Percentiles rank a stretch among this genome's conserved stretches.
These are phyloP conservation scores for Fulvia fulva DNA, from an alignment of 2,329 filamentous ascomycete genomes.

Conservation along the genomic window DNA sequence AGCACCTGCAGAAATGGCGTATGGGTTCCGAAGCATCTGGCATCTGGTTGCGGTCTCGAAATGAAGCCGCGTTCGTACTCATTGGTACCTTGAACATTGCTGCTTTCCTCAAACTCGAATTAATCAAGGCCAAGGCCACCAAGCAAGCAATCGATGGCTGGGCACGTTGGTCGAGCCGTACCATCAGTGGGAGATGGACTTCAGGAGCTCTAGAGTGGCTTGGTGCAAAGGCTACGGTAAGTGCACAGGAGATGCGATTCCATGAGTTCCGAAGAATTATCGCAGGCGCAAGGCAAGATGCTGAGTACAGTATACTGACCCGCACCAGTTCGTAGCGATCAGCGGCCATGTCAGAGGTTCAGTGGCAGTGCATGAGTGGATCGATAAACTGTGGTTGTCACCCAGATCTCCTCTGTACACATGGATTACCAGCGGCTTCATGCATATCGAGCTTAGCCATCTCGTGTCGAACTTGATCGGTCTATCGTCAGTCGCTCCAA, in stretches of 20 bases:
- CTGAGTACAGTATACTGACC: no score
- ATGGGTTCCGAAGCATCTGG: neutral
- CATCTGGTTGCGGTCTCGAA: neutral
- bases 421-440: constrained; percentile 12
- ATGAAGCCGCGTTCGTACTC: neutral
- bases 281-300: no score
- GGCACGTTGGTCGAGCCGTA: neutral
- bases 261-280: no score
- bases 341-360: neutral
- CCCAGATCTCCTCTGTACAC: constrained; percentile 3
- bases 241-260: neutral
- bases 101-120: neutral
- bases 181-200: neutral
- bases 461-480: constrained; percentile 7
- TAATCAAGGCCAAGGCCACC: neutral
- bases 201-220: neutral
- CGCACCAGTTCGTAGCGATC: neutral
- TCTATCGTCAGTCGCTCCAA: neutral
- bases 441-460: constrained; percentile 7
- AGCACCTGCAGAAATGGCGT: neutral
- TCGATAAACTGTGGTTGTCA: neutral
- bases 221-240: neutral
- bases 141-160: neutral
- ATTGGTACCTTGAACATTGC: constrained; percentile 10
- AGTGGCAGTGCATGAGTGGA: neutral